A percentile compares a stretch with the other conserved stretches of the same genome.
Conservation (phyloP, 768 basidiomycete species). For the Crucibulum laeve region DNA sequence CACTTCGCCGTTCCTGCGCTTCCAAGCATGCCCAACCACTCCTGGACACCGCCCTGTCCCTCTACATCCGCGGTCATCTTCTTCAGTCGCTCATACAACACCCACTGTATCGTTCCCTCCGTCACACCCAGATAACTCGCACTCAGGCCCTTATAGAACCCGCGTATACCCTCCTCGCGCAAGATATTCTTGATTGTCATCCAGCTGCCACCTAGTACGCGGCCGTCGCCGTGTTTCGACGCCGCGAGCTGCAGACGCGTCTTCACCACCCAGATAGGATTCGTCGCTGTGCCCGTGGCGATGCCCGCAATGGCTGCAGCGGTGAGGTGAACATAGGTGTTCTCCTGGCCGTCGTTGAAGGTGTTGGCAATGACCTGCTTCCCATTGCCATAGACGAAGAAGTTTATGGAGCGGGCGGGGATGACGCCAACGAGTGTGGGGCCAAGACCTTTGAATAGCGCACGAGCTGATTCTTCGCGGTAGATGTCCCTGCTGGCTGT, state of each 20-base stretch:
- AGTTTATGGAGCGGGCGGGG: constrained; percentile 95
- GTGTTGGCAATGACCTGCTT: constrained; percentile 84
- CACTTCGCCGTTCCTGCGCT: constrained; percentile 93
- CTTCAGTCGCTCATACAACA: constrained; percentile 91
- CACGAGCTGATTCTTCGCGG: constrained; percentile 79
- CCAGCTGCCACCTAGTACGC: constrained; percentile 49
- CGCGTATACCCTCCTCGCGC: constrained; percentile 75
- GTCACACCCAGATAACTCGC: constrained; percentile 96
- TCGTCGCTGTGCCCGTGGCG: constrained; percentile 84
- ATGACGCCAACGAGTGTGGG: constrained; percentile 93
- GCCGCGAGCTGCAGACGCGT: constrained; percentile 80
- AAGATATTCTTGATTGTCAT: constrained; percentile 69
- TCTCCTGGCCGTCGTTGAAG: constrained; percentile 80
- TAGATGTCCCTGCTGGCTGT: constrained; percentile 93
- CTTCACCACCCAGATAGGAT: constrained; percentile 99
- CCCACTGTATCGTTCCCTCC: constrained; percentile 97
- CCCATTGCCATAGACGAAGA: constrained; percentile 96
- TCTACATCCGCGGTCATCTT: constrained; percentile 50
- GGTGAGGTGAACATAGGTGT: constrained; percentile 76
- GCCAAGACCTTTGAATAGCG: constrained; percentile 91
- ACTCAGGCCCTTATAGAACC: constrained; percentile 93
- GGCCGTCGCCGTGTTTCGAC: constrained; percentile 12
- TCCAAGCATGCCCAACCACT: constrained; percentile 81
- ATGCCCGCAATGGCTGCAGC: constrained; percentile 88
- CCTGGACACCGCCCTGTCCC: constrained; percentile 49